Conservation (phyloP, 164 flowering plant species). For the Vitis labrusca region DNA sequence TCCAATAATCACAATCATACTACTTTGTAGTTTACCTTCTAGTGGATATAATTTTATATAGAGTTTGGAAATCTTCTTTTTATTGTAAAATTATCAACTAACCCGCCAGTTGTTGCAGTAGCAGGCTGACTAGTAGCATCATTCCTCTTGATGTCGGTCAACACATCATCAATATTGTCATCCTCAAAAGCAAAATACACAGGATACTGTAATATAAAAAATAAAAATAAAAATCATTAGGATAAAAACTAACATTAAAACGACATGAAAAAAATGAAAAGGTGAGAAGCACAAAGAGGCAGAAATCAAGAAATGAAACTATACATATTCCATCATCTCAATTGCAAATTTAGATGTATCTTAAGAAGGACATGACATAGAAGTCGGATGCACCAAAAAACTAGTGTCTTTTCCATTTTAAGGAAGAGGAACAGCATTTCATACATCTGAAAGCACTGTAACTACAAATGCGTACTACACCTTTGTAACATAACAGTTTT, state of each 20-base stretch:
- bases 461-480: neutral
- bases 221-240: neutral
- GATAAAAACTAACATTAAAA: neutral
- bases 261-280: neutral
- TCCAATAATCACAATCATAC: too few relatives aligned
- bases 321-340: neutral
- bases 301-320: neutral
- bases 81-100: slow-evolving; percentile 28
- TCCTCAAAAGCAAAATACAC: slow-evolving; percentile 96
- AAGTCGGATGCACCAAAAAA: neutral
- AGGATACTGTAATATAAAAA: slow-evolving; percentile 69
- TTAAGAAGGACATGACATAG: neutral
- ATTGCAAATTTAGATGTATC: neutral
- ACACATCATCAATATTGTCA: slow-evolving; percentile 64
- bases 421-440: neutral
- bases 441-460: neutral
- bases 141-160: slow-evolving; percentile 75
- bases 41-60: too few relatives aligned
- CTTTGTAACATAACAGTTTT: neutral
- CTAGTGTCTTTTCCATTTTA: neutral
- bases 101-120: slow-evolving; percentile 99
- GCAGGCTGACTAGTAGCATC: slow-evolving; percentile 94
- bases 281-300: neutral
- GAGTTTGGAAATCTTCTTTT: too few relatives aligned
- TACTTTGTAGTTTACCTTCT: too few relatives aligned